phyloP scores from a whole-genome alignment of 2,329 filamentous ascomycete genomes.

The Thyridium curvatum region DNA sequence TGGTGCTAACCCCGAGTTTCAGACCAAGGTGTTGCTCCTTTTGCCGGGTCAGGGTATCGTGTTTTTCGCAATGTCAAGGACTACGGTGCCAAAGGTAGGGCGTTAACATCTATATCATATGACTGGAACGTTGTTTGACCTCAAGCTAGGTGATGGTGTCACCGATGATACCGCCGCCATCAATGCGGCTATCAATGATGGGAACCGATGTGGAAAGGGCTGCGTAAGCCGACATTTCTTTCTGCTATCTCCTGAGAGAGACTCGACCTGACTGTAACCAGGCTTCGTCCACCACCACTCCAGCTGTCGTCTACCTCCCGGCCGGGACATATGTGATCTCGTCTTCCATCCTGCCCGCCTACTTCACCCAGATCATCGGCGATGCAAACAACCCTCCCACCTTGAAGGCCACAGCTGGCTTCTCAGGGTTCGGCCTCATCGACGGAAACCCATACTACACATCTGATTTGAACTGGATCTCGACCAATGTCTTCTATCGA shows the following conservation, averaged over 20 bases:
- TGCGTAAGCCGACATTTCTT: conserved; percentile 24
- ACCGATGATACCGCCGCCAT: conserved; percentile 41
- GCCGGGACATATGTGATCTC: conserved; percentile 62
- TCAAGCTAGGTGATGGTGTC: conserved; percentile 28
- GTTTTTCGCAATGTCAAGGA: conserved; percentile 42
- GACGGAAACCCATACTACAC: conserved; percentile 41
- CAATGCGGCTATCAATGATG: conserved; percentile 33
- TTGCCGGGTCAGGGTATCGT: conserved; percentile 29
- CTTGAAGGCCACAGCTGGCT: conserved; percentile 46
- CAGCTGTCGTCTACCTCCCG: conserved; percentile 36
- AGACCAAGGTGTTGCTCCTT: conserved; percentile 38
- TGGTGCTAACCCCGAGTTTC: conserved; percentile 2
- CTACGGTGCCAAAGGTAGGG: conserved; percentile 35
- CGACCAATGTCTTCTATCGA: conserved; percentile 55
- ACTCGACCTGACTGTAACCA: conserved; percentile 12
- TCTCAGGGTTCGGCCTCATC: conserved; percentile 40
- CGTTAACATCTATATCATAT: neutral
- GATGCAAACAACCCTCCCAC: conserved; percentile 55
- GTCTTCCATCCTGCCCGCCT: conserved; percentile 65
- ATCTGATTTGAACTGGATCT: conserved; percentile 37
- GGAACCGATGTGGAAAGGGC: conserved; percentile 31
- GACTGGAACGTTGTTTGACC: neutral
- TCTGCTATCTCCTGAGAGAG: neutral
- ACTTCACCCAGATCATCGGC: conserved; percentile 74
- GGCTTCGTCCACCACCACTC: conserved; percentile 32